Evolutionary conservation across 176 grass and related monocot species (phyloP).

Genomic region (Juncus inflexus): DNA sequence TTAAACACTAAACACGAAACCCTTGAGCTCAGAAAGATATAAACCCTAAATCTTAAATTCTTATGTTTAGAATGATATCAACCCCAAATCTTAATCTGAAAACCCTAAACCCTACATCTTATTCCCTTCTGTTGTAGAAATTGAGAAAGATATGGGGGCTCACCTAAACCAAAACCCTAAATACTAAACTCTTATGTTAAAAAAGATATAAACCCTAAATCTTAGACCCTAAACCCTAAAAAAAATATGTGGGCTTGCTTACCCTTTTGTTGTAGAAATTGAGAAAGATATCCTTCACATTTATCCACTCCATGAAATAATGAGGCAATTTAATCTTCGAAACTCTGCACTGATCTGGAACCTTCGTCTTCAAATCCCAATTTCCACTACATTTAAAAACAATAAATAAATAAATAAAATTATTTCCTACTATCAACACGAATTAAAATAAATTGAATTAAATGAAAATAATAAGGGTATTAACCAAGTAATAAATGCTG

Average conservation of each 20-base stretch:
- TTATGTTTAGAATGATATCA: too few relatives aligned
- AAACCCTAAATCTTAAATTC: too few relatives aligned
- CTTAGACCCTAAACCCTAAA: neutral
- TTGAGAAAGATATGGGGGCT: slow-evolving; percentile 53
- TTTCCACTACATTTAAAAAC: slow-evolving; percentile 63
- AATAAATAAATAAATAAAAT: slow-evolving; percentile 3
- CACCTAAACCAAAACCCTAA: too few relatives aligned
- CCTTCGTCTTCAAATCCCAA: slow-evolving; percentile 95
- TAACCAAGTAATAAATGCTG: slow-evolving; percentile 88
- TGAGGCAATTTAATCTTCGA: slow-evolving; percentile 64
- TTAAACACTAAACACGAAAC: too few relatives aligned
- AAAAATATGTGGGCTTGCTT: slow-evolving; percentile 19
- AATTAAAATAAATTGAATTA: slow-evolving; percentile 17
- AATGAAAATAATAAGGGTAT: slow-evolving; percentile 14
- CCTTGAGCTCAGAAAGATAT: too few relatives aligned
- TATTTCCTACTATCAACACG: neutral
- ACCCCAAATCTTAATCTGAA: too few relatives aligned
- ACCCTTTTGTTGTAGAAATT: slow-evolving; percentile 88
- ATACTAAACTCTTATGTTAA: too few relatives aligned
- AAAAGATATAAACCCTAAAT: too few relatives aligned
- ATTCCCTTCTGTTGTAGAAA: slow-evolving; percentile 60
- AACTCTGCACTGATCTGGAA: slow-evolving; percentile 82
- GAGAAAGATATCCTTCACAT: slow-evolving; percentile 84
- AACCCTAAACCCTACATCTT: too few relatives aligned
- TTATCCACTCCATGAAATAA: slow-evolving; percentile 94